These are phyloP conservation scores for Solanum microdontum DNA, from an alignment of 257 asterid species.

Conservation along the genomic window DNA sequence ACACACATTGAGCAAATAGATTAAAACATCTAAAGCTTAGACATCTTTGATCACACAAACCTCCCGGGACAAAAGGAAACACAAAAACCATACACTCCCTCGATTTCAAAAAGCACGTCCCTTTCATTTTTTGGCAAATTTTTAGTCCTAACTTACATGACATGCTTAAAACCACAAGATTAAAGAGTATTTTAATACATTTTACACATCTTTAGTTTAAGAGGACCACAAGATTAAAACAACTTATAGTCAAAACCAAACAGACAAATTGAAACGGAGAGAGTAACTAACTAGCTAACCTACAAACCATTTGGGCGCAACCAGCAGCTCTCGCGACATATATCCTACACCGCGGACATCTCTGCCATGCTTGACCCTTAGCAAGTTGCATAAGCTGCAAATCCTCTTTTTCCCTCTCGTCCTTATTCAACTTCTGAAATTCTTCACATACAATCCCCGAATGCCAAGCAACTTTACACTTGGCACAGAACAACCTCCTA, in stretches of 20 bases:
- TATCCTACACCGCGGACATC: slow-evolving; percentile 17
- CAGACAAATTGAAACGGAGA: background rate
- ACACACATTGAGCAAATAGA: background rate
- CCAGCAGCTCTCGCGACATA: slow-evolving; percentile 7
- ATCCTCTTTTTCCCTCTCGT: slow-evolving; percentile 11
- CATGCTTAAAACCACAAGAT: background rate
- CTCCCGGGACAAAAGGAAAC: background rate
- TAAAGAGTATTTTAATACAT: background rate
- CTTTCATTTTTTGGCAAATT: background rate
- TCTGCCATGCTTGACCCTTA: slow-evolving; percentile 7
- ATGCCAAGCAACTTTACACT: slow-evolving; percentile 61
- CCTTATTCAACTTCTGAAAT: slow-evolving; percentile 23
- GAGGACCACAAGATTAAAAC: background rate
- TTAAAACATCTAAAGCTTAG: background rate
- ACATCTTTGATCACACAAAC: background rate
- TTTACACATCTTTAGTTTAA: background rate
- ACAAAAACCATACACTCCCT: background rate
- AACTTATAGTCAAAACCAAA: background rate
- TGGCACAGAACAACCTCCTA: slow-evolving; percentile 40
- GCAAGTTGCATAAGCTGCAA: slow-evolving; percentile 12
- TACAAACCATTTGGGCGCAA: slow-evolving; percentile 8
- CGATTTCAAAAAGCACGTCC: background rate
- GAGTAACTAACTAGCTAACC: background rate
- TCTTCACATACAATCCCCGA: slow-evolving; percentile 27
- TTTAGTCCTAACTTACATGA: background rate